Base-by-base conservation (phyloP, 1,284 basidiomycete species). In the Moesziomyces parantarcticus region DNA sequence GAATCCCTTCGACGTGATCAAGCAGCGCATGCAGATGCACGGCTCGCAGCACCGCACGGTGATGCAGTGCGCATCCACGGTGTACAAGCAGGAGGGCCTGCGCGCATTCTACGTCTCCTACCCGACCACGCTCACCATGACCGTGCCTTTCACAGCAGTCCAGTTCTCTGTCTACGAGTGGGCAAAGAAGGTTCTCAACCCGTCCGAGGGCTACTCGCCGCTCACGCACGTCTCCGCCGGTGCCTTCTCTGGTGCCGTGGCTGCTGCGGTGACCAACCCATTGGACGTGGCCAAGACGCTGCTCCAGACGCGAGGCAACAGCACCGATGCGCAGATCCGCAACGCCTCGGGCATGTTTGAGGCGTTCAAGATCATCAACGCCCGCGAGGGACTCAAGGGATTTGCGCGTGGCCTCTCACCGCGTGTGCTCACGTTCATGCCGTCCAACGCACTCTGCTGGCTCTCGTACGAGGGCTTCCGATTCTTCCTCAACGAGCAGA, bases 1-100 rank as follows among this genome's bases (percentile, higher is more conserved):
- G 97, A 99, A 99, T 85, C 97, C 97, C 4, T 99, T 99, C 83
- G 97, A 99, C 86, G 96, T 99, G 74, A 93, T 99, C 87, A 99
- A 99, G 86, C 96, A 99, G 87, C 90, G 96, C 53, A 98, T 99
- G 97, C 96, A 99, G 86, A 88, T 99, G 61, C 93, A 94, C 85
- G 89, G 92, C 82, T 98, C 95, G 11, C 88, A 91, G 79, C 93
- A 94, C 85, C 90, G 91, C 57, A 92, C 92, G 42, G 92, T 97
- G 40, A 83, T 90, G 74, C 88, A 89, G 25, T 95, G 94, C 80
- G 93, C 95, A 58, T 88, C 87, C 14, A 90, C 90, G 16, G 91
- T 99, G 50, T 94, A 94, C 86, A 88, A 86, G 55, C 89, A 86
- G 54, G 97, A 99, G 85, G 97, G 97, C 41, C 84, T 97, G 39